These are phyloP conservation scores for Earliella scabrosa DNA, from an alignment of 1,284 basidiomycete genomes.

Conservation along the genomic window DNA sequence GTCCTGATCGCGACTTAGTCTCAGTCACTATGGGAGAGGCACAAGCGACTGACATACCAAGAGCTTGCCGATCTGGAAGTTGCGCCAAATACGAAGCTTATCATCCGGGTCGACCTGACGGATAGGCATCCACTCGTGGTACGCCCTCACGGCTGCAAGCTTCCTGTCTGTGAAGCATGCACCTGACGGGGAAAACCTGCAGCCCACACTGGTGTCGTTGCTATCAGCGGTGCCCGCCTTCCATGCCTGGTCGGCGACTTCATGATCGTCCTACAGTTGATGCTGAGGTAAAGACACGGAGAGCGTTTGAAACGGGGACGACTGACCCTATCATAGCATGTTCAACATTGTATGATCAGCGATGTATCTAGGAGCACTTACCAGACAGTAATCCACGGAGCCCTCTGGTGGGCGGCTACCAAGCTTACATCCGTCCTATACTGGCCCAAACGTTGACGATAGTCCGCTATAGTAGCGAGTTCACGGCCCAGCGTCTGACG, in stretches of 20 bases:
- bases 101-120: slow-evolving; percentile 65
- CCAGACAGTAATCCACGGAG: slow-evolving; percentile 68
- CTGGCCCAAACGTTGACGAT: slow-evolving; percentile 61
- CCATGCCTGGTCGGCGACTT: slow-evolving; percentile 67
- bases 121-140: slow-evolving; percentile 76
- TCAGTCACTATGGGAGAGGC: background rate
- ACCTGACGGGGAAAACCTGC: slow-evolving; percentile 57
- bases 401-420: slow-evolving; percentile 50
- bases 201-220: slow-evolving; percentile 61
- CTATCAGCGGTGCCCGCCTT: slow-evolving; percentile 67
- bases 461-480: slow-evolving; percentile 65
- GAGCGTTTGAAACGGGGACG: too few species aligned
- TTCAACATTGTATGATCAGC: too few species aligned
- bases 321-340: slow-evolving; percentile 15
- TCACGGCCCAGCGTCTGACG: slow-evolving; percentile 55
- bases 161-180: slow-evolving; percentile 69
- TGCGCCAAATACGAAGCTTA: slow-evolving; percentile 68
- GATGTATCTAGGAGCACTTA: slow-evolving; percentile 29
- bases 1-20: slow-evolving; percentile 35
- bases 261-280: slow-evolving; percentile 69
- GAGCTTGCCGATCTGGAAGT: slow-evolving; percentile 67
- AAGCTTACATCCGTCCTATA: slow-evolving; percentile 63
- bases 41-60: slow-evolving; percentile 32
- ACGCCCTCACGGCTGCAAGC: slow-evolving; percentile 63
- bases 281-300: too few species aligned